Percentiles rank a stretch among this genome's conserved stretches.
These are phyloP conservation scores for Fusarium nurragi DNA, from an alignment of 2,329 filamentous ascomycete species.

Conservation along the genomic window DNA sequence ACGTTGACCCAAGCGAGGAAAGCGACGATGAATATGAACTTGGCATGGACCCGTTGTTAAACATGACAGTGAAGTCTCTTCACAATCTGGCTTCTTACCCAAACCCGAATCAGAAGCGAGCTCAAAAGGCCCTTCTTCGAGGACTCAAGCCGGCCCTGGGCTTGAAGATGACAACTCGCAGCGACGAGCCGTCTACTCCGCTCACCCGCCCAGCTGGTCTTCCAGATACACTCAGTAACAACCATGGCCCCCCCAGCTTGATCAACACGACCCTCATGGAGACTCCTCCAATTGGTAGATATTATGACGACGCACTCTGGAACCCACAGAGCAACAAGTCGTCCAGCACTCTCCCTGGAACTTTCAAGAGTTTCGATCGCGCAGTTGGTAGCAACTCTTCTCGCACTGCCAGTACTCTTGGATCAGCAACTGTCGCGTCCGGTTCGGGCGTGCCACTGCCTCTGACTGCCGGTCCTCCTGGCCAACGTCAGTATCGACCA, in stretches of 20 bases:
- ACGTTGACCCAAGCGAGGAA: conserved; percentile 41
- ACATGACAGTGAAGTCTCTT: conserved; percentile 58
- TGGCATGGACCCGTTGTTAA: conserved; percentile 48
- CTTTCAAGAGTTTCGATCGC: conserved; percentile 19
- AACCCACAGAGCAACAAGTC: conserved; percentile 10
- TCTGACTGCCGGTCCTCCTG: conserved; percentile 64
- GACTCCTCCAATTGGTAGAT: conserved; percentile 5
- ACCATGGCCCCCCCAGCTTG: background rate
- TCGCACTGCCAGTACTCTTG: conserved; percentile 17
- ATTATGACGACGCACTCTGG: conserved; percentile 19
- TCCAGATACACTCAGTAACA: conserved; percentile 18
- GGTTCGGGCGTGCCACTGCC: conserved; percentile 59
- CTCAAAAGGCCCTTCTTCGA: conserved; percentile 57
- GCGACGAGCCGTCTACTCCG: conserved; percentile 18
- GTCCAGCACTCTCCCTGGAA: conserved; percentile 9
- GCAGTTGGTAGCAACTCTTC: conserved; percentile 24
- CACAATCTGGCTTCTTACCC: conserved; percentile 65
- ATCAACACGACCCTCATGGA: conserved; percentile 22
- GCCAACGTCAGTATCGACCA: conserved; percentile 60
- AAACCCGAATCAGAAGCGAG: conserved; percentile 63
- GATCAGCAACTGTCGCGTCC: conserved; percentile 41
- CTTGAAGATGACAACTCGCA: conserved; percentile 21
- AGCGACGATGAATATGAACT: conserved; percentile 46
- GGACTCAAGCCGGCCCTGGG: conserved; percentile 41
- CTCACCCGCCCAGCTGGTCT: conserved; percentile 7